A percentile compares a stretch with the other conserved stretches of the same genome.
phyloP scores from a whole-genome alignment of 768 basidiomycete species.

The Dendrothele bispora region DNA sequence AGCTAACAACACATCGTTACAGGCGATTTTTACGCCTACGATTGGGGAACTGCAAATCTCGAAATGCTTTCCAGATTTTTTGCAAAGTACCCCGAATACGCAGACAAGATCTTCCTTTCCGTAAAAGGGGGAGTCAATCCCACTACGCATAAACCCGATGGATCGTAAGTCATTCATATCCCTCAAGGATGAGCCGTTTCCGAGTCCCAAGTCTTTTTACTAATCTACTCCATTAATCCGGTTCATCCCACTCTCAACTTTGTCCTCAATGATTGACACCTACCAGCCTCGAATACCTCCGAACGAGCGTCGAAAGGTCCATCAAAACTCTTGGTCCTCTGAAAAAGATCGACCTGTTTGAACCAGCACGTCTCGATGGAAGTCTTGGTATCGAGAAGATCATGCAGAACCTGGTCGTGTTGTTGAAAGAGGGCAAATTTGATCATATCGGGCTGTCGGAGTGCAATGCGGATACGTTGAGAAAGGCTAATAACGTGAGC shows the following conservation, averaged over 20 bases:
- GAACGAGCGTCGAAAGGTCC: conserved; percentile 44
- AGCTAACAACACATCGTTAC: conserved; percentile 16
- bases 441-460: conserved; percentile 35
- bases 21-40: conserved; percentile 60
- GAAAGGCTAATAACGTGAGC: conserved; percentile 31
- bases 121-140: conserved; percentile 24
- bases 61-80: conserved; percentile 51
- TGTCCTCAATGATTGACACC: neutral
- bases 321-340: conserved; percentile 44
- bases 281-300: conserved; percentile 35
- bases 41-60: conserved; percentile 41
- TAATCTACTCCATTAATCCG: no score
- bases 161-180: conserved; percentile 39
- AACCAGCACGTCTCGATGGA: conserved; percentile 45
- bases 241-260: neutral
- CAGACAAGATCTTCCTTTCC: conserved; percentile 32
- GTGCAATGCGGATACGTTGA: conserved; percentile 42
- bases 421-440: conserved; percentile 39
- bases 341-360: conserved; percentile 58
- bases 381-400: conserved; percentile 43
- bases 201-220: no score
- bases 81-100: conserved; percentile 35
- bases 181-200: no score
- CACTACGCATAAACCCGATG: conserved; percentile 19
- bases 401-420: conserved; percentile 35